Conservation (phyloP, 2,329 filamentous ascomycete species). For the Byssothecium circinans region DNA sequence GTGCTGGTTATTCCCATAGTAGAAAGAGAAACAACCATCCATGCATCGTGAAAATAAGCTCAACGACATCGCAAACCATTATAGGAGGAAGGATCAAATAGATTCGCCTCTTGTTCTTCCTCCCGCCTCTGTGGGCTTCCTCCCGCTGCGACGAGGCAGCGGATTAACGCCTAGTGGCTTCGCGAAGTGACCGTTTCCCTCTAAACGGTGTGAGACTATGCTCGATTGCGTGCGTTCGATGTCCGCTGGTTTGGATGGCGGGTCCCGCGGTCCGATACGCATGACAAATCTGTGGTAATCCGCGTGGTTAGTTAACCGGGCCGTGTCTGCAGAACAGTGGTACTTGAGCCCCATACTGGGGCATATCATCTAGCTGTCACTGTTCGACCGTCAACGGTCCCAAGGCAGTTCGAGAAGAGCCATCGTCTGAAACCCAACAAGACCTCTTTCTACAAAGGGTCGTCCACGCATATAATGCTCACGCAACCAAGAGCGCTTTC, state of each 20-base stretch:
- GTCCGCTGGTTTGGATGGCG: slow-evolving; percentile 2
- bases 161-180: background rate
- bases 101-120: slow-evolving; percentile 4
- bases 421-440: too few species aligned
- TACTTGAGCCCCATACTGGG: background rate
- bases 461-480: too few species aligned
- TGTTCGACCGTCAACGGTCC: too few species aligned
- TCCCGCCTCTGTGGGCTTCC: slow-evolving; percentile 3
- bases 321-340: background rate
- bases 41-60: too few species aligned
- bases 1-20: too few species aligned
- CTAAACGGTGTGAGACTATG: background rate
- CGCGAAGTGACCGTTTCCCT: background rate
- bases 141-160: background rate
- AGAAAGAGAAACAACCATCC: too few species aligned
- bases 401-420: too few species aligned
- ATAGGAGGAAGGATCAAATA: slow-evolving; percentile 3
- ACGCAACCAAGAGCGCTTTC: too few species aligned
- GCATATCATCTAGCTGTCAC: too few species aligned
- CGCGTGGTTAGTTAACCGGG: background rate
- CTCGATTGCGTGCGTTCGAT: slow-evolving; percentile 1
- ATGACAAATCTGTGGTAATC: background rate
- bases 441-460: too few species aligned
- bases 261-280: too few species aligned
- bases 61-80: too few species aligned